A percentile compares a stretch with the other conserved stretches of the same genome.
phyloP scores from a whole-genome alignment of 345 rosid species.

The Melaleuca alternifolia region DNA sequence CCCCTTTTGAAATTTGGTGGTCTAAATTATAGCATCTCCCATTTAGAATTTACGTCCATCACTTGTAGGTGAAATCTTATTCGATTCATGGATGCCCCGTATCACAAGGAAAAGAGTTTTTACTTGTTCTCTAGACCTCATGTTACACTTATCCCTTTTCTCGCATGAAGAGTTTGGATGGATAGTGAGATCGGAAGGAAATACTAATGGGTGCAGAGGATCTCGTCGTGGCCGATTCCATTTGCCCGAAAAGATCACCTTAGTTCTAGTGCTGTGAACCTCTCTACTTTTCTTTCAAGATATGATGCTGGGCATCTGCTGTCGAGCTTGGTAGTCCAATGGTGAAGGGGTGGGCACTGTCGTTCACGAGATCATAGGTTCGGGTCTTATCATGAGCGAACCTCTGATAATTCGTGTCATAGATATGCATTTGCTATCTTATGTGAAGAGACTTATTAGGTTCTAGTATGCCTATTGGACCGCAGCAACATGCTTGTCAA shows the following conservation, averaged over 20 bases:
- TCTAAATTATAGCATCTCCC: not conserved
- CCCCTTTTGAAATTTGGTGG: not conserved
- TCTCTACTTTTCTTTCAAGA: not conserved
- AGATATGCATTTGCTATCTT: not conserved
- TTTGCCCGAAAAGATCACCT: not conserved
- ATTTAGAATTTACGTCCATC: not conserved
- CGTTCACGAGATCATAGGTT: not conserved
- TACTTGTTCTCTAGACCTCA: not conserved
- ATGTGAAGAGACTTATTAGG: not conserved
- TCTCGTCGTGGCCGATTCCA: fast-evolving
- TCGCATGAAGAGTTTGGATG: not conserved
- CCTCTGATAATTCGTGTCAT: not conserved
- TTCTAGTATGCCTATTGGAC: not conserved
- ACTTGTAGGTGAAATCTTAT: not conserved
- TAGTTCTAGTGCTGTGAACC: not conserved
- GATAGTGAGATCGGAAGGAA: not conserved
- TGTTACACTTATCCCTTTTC: not conserved
- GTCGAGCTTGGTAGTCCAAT: not conserved
- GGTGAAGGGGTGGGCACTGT: not conserved
- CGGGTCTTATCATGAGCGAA: fast-evolving
- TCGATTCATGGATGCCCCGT: not conserved
- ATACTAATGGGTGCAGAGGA: not conserved
- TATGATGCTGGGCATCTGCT: not conserved
- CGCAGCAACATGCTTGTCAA: not conserved
- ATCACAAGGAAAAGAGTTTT: not conserved